phyloP scores from a whole-genome alignment of 371 early-diverging fungal species.

The Mortierella sp. region DNA sequence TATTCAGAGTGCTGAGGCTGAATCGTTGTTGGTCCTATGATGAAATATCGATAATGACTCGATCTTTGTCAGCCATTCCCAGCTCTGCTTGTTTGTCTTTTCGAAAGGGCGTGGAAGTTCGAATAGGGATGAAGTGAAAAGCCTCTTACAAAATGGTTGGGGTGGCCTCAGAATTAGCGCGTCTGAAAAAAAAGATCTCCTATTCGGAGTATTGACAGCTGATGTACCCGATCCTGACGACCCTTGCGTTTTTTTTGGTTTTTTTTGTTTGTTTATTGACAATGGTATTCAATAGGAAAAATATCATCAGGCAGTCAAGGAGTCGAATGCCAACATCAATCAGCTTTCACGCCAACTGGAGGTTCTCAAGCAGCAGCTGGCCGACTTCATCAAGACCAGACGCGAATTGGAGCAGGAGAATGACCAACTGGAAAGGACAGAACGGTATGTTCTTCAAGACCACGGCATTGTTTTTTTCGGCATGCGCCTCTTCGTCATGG shows the following conservation, averaged over 20 bases:
- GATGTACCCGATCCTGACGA: slow-evolving; percentile 13
- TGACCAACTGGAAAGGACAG: slow-evolving; percentile 82
- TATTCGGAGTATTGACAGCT: slow-evolving; percentile 10
- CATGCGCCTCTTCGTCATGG: not conserved
- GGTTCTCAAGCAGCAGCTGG: slow-evolving; percentile 77
- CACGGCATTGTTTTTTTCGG: not conserved
- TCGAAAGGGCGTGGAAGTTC: not conserved
- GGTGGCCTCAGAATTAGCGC: not conserved
- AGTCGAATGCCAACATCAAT: slow-evolving; percentile 72
- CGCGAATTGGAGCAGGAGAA: slow-evolving; percentile 84
- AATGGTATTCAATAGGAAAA: slow-evolving; percentile 45
- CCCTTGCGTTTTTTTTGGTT: slow-evolving; percentile 1
- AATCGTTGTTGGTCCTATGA: not conserved
- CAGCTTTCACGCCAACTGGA: slow-evolving; percentile 85
- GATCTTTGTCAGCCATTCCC: not conserved
- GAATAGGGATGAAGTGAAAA: not conserved
- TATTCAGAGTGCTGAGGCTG: not conserved
- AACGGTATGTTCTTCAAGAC: slow-evolving; percentile 57
- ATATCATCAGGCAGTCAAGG: slow-evolving; percentile 67
- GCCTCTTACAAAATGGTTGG: not conserved
- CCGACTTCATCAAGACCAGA: slow-evolving; percentile 79
- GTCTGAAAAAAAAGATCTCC: not conserved
- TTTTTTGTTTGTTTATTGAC: not conserved
- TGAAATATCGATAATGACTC: slow-evolving; percentile 6
- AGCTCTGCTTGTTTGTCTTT: not conserved